Evolutionary conservation across 139 green algal species (phyloP).

Genomic region (Coelastrella sp.): DNA sequence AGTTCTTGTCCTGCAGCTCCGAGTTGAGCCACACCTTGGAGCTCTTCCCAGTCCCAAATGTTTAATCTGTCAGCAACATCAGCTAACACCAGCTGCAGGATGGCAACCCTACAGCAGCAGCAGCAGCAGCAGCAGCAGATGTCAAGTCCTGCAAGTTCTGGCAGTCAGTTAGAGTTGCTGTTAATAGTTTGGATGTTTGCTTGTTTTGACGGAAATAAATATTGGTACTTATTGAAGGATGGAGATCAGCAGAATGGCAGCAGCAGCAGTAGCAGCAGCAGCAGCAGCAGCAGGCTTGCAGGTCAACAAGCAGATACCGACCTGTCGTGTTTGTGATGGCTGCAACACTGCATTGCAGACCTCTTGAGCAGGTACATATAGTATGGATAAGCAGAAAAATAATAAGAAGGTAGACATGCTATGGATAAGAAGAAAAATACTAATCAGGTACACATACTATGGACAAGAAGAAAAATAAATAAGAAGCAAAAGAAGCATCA

Average conservation of each 20-base stretch:
- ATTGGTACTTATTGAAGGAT: background rate
- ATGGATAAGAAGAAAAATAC: no score
- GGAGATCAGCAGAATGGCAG: no score
- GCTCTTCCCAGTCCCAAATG: slow-evolving; percentile 18
- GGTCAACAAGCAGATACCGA: background rate
- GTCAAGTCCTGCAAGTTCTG: no score
- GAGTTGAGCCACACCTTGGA: background rate
- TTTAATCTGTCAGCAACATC: slow-evolving; percentile 8
- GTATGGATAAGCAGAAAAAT: no score
- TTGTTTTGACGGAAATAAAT: no score
- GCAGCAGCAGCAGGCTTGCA: background rate
- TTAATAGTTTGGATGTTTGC: no score
- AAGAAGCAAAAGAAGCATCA: no score
- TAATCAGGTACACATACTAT: no score
- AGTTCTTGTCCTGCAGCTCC: background rate
- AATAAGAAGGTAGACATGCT: no score
- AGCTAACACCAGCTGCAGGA: slow-evolving; percentile 29
- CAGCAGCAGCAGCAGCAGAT: background rate
- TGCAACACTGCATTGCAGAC: background rate
- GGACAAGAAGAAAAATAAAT: no score
- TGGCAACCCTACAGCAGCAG: background rate
- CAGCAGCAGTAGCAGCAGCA: slow-evolving; percentile 27
- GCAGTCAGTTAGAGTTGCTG: no score
- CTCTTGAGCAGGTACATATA: no score
- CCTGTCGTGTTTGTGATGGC: background rate